phyloP scores from a whole-genome alignment of 164 flowering plant genomes.

The Chimonanthus salicifolius region DNA sequence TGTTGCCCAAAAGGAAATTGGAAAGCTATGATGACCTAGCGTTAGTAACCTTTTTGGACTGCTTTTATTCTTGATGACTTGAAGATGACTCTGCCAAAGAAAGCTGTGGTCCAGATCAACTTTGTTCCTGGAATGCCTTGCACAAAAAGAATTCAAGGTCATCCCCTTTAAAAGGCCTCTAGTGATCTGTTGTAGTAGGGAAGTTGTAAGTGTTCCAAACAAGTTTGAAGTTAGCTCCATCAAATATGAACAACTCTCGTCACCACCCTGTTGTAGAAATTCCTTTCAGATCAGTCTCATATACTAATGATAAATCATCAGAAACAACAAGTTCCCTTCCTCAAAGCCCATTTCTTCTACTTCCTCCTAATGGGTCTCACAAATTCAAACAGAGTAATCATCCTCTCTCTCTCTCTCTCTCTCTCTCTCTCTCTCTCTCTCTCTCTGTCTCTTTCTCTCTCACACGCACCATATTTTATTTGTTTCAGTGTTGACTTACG shows the following conservation, averaged over 20 bases:
- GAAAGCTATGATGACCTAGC: not conserved
- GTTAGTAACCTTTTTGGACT: slow-evolving; percentile 1
- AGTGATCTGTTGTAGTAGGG: not conserved
- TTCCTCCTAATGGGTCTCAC: slow-evolving; percentile 3
- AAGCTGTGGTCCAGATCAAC: not conserved
- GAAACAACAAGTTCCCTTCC: not conserved
- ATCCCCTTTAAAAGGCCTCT: not conserved
- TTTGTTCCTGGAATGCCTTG: not conserved
- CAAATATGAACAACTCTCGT: slow-evolving; percentile 6
- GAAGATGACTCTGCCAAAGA: slow-evolving; percentile 16
- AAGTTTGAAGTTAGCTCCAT: not conserved
- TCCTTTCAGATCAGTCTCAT: slow-evolving; percentile 4
- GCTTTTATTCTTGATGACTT: slow-evolving; percentile 9
- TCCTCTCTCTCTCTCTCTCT: not conserved
- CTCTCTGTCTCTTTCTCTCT: not conserved
- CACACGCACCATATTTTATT: not conserved
- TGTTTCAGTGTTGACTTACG: not conserved
- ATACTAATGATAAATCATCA: not conserved
- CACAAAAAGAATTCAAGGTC: not conserved
- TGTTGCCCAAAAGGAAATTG: not conserved
- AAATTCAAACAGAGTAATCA: slow-evolving; percentile 10
- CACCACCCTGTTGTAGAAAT: slow-evolving; percentile 7
- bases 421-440: not conserved
- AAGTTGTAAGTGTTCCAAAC: not conserved
- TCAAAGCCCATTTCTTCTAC: slow-evolving; percentile 1